Conservation (phyloP, 164 flowering plant species). For the Vitis cinerea region DNA sequence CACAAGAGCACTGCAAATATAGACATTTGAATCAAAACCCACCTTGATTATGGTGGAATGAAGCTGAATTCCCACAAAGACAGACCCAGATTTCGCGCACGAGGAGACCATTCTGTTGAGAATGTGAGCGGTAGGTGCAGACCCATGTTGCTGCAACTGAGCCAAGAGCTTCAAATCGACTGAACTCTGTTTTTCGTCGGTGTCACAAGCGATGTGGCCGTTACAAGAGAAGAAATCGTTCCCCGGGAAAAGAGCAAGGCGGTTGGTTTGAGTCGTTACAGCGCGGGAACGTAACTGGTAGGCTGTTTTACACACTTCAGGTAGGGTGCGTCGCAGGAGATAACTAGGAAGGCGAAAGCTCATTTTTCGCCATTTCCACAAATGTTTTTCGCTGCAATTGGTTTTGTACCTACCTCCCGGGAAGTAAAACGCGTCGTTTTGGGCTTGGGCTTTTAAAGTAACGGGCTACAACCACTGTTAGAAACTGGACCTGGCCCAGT, state of each 20-base stretch:
- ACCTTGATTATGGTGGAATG: slow-evolving; percentile 34
- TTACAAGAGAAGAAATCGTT: neutral
- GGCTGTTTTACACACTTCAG: neutral
- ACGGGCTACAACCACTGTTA: no score
- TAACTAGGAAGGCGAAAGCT: neutral
- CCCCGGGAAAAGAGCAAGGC: neutral
- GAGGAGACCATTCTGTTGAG: slow-evolving; percentile 30
- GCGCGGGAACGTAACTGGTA: slow-evolving; percentile 3
- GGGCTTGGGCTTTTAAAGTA: no score
- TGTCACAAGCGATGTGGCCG: neutral
- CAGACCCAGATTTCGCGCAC: slow-evolving; percentile 28
- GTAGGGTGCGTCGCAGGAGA: neutral
- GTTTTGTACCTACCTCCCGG: no score
- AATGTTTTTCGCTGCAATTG: no score
- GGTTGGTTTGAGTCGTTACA: neutral
- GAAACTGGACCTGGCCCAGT: no score
- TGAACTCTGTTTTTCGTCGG: neutral
- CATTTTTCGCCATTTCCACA: neutral
- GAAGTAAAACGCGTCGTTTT: no score
- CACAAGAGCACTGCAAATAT: slow-evolving; percentile 34
- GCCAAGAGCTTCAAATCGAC: neutral
- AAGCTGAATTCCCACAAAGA: slow-evolving; percentile 29
- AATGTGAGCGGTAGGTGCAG: neutral
- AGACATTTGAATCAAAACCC: slow-evolving; percentile 34
- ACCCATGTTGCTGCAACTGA: slow-evolving; percentile 10